Base-by-base conservation (phyloP, 257 asterid genomes). In the Forsythia viridissima region DNA sequence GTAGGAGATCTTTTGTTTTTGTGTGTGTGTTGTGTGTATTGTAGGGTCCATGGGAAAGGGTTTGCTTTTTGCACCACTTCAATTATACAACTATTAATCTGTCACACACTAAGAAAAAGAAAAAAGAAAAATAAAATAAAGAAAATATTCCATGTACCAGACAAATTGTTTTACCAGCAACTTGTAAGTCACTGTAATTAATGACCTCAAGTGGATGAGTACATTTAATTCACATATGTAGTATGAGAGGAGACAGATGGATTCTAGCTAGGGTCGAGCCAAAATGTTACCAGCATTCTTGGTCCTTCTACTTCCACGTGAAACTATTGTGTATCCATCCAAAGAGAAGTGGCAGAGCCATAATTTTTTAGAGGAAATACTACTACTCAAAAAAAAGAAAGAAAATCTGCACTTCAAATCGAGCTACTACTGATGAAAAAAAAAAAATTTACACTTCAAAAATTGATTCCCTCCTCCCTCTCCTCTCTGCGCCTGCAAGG, bases 41-140 rank as follows among this genome's bases (percentile, higher is more conserved):
- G 48, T 41, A 38, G 65, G 39, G 70, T 39, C 40, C 70, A 24
- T 8, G 38, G 16, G 37, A 9, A 21, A 61, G 69, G 70, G 80
- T 63, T 9, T 21, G 77, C 77, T 74, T 77, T 82, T 78, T 76
- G 76, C 81, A 73, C 89, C 89, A 87, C 87, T 87, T 87, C 87
- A 70, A 75, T 76, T 72, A 61, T 84, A 75, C 70, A 72, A 63
- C 75, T 78, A 61, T 79, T 63, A 69, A 51, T 66, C 73, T 57
- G 37, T 76, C 79, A 63, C 78, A 77, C 12, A 36, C 38, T 6
- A 36, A 30, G 34, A 0, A 63, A 21, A 12, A 59, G 0, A 39
- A 4, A 8, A 59, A 67, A 42, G 21, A 36, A 51, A 30, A 51
- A 70, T 20, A 71, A 68, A 48, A 55, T 24, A 38, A 72, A 20